Percentiles rank a stretch among this genome's conserved stretches.
Evolutionary conservation across 2,329 filamentous ascomycete genomes (phyloP).

Genomic region (Pseudogymnoascus sp.): DNA sequence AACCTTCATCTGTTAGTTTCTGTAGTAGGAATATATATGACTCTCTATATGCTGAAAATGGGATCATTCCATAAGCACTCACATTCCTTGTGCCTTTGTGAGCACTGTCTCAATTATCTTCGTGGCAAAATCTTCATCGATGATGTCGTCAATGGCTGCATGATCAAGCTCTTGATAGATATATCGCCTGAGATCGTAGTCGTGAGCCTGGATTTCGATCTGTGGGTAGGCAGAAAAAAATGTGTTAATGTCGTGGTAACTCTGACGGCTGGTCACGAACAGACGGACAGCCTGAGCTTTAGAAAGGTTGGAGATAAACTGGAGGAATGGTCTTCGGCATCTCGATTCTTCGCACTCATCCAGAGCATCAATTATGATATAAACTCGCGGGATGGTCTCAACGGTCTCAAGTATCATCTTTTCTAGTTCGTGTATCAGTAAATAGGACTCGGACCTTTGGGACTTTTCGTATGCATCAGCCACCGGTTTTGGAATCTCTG

Average conservation of each 20-base stretch:
- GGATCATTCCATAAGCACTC: constrained; percentile 5
- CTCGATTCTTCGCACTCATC: not conserved
- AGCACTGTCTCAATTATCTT: constrained; percentile 23
- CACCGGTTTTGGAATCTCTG: constrained; percentile 20
- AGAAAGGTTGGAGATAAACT: not conserved
- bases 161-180: constrained; percentile 18
- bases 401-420: not conserved
- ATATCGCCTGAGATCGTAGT: constrained; percentile 21
- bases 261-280: not conserved
- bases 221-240: not conserved
- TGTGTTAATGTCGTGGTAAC: not conserved
- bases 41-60: not conserved
- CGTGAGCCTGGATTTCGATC: constrained; percentile 15
- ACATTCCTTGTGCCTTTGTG: constrained; percentile 26
- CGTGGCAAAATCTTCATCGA: constrained; percentile 23
- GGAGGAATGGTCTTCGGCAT: not conserved
- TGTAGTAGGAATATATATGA: not conserved
- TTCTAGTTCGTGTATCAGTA: constrained; percentile 17
- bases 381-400: not conserved
- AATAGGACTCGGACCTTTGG: not conserved
- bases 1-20: constrained; percentile 17
- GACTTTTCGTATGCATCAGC: constrained; percentile 22
- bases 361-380: not conserved
- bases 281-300: not conserved
- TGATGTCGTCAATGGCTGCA: constrained; percentile 18